Evolutionary conservation across 305 asterid species (phyloP).

Genomic region (Solanum hybrid): DNA sequence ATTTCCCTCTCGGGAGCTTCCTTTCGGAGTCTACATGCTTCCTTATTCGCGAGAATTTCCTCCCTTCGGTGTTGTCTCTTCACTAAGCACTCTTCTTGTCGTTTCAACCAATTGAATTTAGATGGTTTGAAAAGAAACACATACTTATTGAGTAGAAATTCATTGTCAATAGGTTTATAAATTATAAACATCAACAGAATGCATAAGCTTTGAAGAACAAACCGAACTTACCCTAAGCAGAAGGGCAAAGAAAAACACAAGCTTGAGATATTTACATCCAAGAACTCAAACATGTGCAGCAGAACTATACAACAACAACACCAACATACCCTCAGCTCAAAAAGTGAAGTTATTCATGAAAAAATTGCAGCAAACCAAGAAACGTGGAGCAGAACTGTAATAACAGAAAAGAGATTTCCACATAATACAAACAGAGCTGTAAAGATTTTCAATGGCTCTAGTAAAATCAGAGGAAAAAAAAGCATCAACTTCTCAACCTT

Average conservation of each 20-base stretch:
- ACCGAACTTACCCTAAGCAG: neutral
- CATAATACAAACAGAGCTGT: too few relatives aligned
- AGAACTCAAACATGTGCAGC: neutral
- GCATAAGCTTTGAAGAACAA: neutral
- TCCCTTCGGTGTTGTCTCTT: neutral
- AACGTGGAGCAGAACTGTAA: too few relatives aligned
- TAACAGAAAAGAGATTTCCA: too few relatives aligned
- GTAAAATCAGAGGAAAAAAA: too few relatives aligned
- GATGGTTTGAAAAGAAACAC: neutral
- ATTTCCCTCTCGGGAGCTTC: too few relatives aligned
- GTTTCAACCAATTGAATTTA: neutral
- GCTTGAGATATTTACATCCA: neutral
- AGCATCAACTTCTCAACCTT: too few relatives aligned
- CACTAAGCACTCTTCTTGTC: neutral
- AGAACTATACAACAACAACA: neutral
- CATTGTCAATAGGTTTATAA: neutral
- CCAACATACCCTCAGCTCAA: neutral
- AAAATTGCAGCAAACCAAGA: too few relatives aligned
- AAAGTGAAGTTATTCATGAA: too few relatives aligned
- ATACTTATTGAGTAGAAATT: neutral
- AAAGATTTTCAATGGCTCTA: too few relatives aligned
- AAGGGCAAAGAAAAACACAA: neutral
- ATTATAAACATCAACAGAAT: neutral
- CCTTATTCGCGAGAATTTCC: neutral
- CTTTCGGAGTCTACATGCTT: neutral